These are phyloP conservation scores for Pseudozyma hubeiensis DNA, from an alignment of 1,284 basidiomycete genomes.

Conservation along the genomic window DNA sequence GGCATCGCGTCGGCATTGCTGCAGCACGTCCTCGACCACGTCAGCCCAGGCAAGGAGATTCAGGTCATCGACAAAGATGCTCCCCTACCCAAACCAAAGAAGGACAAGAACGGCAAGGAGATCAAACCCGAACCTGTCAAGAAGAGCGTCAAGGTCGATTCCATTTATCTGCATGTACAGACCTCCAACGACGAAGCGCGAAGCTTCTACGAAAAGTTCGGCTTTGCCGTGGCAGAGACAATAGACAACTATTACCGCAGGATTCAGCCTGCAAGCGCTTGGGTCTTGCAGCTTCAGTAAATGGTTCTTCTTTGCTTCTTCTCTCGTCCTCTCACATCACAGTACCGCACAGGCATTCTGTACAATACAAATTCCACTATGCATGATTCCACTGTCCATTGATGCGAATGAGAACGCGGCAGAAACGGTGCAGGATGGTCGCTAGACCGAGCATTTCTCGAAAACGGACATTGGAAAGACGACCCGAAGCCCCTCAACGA, in stretches of 20 bases:
- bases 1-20: slow-evolving; percentile 68
- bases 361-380: slow-evolving; percentile 12
- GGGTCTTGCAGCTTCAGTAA: slow-evolving; percentile 64
- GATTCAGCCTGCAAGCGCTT: slow-evolving; percentile 68
- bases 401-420: neutral
- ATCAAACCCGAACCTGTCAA: slow-evolving; percentile 39
- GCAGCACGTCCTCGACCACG: slow-evolving; percentile 64
- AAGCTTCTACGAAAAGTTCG: slow-evolving; percentile 68
- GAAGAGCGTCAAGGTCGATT: slow-evolving; percentile 52
- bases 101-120: slow-evolving; percentile 59
- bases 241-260: slow-evolving; percentile 64
- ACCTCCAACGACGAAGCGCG: slow-evolving; percentile 67
- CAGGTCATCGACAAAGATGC: slow-evolving; percentile 32
- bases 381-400: slow-evolving; percentile 3
- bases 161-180: slow-evolving; percentile 69
- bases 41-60: slow-evolving; percentile 59
- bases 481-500: no score
- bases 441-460: no score
- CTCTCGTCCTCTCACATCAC: neutral
- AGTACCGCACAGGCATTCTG: neutral
- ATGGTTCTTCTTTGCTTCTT: neutral
- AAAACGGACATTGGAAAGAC: no score
- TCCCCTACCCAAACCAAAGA: slow-evolving; percentile 28
- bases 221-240: slow-evolving; percentile 65
- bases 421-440: neutral